These are phyloP conservation scores for Candida jianshihensis DNA, from an alignment of 805 yeast species.

Conservation along the genomic window DNA sequence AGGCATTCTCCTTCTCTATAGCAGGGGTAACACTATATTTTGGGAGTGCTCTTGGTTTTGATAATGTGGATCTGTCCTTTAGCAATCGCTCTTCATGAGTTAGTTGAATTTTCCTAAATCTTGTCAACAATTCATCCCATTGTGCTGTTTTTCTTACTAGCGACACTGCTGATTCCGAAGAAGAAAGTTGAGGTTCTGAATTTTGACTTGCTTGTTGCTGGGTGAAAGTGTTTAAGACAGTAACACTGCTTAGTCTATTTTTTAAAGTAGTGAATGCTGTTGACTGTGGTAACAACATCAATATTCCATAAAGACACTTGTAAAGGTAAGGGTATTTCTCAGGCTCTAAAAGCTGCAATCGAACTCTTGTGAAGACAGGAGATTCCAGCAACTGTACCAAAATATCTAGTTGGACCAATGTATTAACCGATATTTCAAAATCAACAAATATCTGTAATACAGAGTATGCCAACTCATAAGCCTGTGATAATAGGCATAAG, in stretches of 20 bases:
- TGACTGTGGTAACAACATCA: conserved; percentile 93
- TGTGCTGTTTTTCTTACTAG: conserved; percentile 22
- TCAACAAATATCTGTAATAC: conserved; percentile 77
- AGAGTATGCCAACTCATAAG: conserved; percentile 81
- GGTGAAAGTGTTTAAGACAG: conserved; percentile 27
- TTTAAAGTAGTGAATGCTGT: conserved; percentile 79
- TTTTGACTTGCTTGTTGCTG: conserved; percentile 1
- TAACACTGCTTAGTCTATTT: conserved; percentile 53
- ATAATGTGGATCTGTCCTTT: conserved; percentile 7
- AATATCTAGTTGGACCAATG: conserved; percentile 81
- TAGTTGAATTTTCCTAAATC: conserved; percentile 42
- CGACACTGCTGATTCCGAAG: conserved; percentile 8
- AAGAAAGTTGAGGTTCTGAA: conserved; percentile 1
- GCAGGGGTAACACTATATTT: conserved; percentile 18
- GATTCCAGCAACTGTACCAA: conserved; percentile 86
- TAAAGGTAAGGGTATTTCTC: conserved; percentile 72
- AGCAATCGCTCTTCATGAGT: conserved; percentile 26
- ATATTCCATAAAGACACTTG: conserved; percentile 83
- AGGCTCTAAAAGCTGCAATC: conserved; percentile 87
- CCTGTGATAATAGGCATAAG: conserved; percentile 77
- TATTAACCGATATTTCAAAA: conserved; percentile 70
- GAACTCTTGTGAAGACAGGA: conserved; percentile 81
- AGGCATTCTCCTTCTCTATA: conserved; percentile 12
- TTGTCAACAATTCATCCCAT: conserved; percentile 39
- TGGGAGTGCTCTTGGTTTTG: conserved; percentile 13